These are phyloP conservation scores for Carex sylvatica DNA, from an alignment of 202 grass and related monocot species.

Conservation along the genomic window DNA sequence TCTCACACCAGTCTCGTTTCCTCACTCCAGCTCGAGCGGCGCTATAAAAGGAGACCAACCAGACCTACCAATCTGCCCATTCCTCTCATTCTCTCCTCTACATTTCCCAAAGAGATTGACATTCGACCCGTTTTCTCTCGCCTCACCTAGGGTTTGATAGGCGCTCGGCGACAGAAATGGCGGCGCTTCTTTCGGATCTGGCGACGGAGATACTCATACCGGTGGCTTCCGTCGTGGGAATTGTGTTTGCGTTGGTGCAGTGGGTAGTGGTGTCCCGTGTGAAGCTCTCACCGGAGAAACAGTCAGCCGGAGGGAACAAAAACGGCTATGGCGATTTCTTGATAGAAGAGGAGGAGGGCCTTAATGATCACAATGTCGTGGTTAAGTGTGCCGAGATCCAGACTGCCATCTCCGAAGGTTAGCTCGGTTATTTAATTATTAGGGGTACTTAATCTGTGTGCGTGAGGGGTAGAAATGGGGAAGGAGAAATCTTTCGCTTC, in stretches of 20 bases:
- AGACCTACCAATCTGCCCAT: neutral
- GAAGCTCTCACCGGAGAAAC: conserved; percentile 62
- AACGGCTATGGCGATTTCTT: conserved; percentile 56
- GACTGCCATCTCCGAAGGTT: conserved; percentile 81
- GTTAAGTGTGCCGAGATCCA: conserved; percentile 92
- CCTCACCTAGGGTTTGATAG: conserved; percentile 46
- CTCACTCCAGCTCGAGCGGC: neutral
- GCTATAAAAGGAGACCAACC: conserved; percentile 40
- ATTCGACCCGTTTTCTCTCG: neutral
- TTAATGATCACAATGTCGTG: conserved; percentile 95
- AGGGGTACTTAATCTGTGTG: neutral
- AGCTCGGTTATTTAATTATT: conserved; percentile 4
- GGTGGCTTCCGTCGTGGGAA: conserved; percentile 55
- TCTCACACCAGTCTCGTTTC: conserved; percentile 30
- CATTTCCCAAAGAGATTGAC: conserved; percentile 15
- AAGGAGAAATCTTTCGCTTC: neutral
- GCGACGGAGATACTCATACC: conserved; percentile 73
- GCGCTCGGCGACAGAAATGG: conserved; percentile 27
- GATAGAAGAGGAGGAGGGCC: conserved; percentile 95
- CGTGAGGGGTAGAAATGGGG: neutral
- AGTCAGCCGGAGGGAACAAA: conserved; percentile 29
- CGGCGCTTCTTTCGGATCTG: conserved; percentile 68
- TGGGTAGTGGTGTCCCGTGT: conserved; percentile 72
- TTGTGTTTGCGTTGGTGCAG: conserved; percentile 72
- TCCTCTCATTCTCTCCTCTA: neutral